A percentile compares a stretch with the other conserved stretches of the same genome.
Evolutionary conservation across 345 rosid species (phyloP).

Genomic region (Anastatica hierochuntica): DNA sequence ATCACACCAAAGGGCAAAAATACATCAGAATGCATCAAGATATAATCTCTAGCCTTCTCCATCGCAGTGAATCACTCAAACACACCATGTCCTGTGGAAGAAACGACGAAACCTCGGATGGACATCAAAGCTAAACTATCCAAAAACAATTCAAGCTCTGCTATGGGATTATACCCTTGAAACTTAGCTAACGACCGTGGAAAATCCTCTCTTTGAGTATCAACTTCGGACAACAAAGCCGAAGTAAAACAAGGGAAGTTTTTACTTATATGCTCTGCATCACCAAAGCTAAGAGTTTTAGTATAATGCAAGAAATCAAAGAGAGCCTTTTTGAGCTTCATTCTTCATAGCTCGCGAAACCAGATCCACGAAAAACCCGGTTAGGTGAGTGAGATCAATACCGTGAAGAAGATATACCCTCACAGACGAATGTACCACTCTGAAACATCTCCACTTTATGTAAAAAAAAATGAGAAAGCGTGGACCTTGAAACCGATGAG

Average conservation of each 20-base stretch:
- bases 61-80: constrained; percentile 34
- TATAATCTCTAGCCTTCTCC: no score
- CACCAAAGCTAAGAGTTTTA: constrained; percentile 43
- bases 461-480: constrained; percentile 23
- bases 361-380: constrained; percentile 13
- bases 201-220: constrained; percentile 24
- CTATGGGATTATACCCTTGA: constrained; percentile 62
- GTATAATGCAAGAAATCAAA: constrained; percentile 58
- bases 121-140: constrained; percentile 70
- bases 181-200: constrained; percentile 32
- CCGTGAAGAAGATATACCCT: constrained; percentile 1
- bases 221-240: constrained; percentile 31
- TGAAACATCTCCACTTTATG: constrained; percentile 24
- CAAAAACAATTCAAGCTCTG: constrained; percentile 79
- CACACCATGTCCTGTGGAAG: constrained; percentile 43
- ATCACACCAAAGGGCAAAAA: no score
- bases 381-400: constrained; percentile 26
- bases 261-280: constrained; percentile 62
- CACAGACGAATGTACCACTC: constrained; percentile 21
- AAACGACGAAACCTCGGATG: constrained; percentile 30
- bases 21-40: constrained; percentile 7
- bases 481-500: constrained; percentile 5
- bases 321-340: constrained; percentile 54
- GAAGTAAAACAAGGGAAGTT: constrained; percentile 46
- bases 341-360: constrained; percentile 21